Evolutionary conservation across 495 filamentous ascomycete genomes (phyloP), one percentile per base, ranked within the genome.

Genomic region (Amorphotheca resinae): DNA sequence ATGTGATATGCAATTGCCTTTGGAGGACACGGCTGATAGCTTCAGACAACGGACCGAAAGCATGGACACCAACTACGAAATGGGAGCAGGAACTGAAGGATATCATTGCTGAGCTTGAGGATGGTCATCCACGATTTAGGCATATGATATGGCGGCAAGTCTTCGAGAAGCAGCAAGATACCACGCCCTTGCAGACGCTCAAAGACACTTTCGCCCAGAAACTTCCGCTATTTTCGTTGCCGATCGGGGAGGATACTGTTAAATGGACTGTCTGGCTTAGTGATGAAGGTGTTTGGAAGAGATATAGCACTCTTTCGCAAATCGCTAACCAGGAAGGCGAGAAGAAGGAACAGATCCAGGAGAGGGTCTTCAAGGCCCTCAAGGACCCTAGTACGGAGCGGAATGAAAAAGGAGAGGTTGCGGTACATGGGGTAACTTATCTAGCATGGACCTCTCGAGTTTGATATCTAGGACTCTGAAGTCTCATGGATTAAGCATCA

Each of bases 71-170:
- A 2, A 60, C 55, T 2, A 73, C 69, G 1, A 42, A 44, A 16
- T 80, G 75, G 75, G 74, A 77, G 53, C 55, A 64, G 11, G 61
- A 61, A 22, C 44, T 80, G 18, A 72, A 72, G 46, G 64, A 70
- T 4, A 63, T 72, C 41, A 64, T 72, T 21, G 64, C 59, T 53
- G 52, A 48, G 45, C 46, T 72, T 46, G 49, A 67, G 22, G 75
- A 79, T 53, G 59, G 64, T 4, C 53, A 67, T 34, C 63, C 72
- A 23, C 69, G 77, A 3, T 80, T 79, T 51, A 66, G 77, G 22
- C 62, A 76, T 55, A 57, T 63, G 41, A 57, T 57, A 52, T 75
- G 72, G 72, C 60, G 62, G 48, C 49, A 64, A 18, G 63, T 68
- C 4, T 76, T 77, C 41, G 64, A 74, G n/a, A 55, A 61, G 12